Evolutionary conservation across 1,284 basidiomycete species (phyloP), one percentile per base, ranked within the genome.

Genomic region (Tilletia horrida): DNA sequence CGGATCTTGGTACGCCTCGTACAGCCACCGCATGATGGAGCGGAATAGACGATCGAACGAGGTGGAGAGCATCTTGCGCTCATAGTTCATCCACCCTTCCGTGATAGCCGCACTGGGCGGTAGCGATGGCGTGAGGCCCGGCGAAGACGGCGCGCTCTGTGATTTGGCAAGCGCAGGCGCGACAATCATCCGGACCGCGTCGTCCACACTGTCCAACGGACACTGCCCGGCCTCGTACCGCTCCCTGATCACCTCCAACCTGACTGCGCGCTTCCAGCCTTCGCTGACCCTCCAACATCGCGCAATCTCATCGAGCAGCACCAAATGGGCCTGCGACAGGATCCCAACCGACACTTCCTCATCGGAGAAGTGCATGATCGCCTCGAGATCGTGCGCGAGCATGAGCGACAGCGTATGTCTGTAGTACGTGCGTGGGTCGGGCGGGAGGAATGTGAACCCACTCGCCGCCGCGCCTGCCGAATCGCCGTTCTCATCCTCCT

Each of bases 331-430:
- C 0, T 87, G 79, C 0, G 92, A 92, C n/a, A 99, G 84, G 66
- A 99, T 97, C 11, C 91, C 91, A 40, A 98, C 84, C 0, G 93
- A 92, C 2, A 99, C 95, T 83, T 98, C 93, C 75, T 93, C 91
- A 74, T 97, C 95, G 42, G 93, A 90, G 43, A 97, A 88, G 57
- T 90, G 89, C 68, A 90, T 86, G 89, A 98, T 93, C 44, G 89
- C 87, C 78, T 94, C 91, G 63, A 98, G 85, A 82, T 99, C 96
- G 52, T 87, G 86, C 43, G 90, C 86, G 57, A 99, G 87, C 79
- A 93, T 95, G 64, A 88, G 85, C 76, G 91, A 90, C 29, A 97
- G 86, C 3, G 97, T 86, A 8, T 90, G 87, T 72, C 88, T 88
- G 84, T 96, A 98, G 78, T 88, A 91, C 70, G 88, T 88, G 76